These are phyloP conservation scores for Funneliformis caledonium DNA, from an alignment of 371 early-diverging fungal genomes.

Conservation along the genomic window DNA sequence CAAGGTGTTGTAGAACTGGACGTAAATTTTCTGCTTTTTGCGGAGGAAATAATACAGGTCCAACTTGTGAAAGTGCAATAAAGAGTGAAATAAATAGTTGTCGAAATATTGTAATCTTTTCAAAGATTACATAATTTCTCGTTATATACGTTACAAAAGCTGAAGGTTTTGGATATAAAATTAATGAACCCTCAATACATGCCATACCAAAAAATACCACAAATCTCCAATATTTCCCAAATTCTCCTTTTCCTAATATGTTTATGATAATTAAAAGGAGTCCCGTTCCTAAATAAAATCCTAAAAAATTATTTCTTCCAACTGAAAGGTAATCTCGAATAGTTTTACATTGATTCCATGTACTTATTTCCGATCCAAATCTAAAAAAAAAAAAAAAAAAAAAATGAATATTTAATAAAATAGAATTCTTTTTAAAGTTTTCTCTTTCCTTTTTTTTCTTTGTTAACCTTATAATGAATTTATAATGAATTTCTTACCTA, in stretches of 20 bases:
- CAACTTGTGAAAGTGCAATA: conserved; percentile 64
- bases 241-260: conserved; percentile 58
- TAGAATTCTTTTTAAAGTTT: background rate
- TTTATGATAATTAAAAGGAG: conserved; percentile 54
- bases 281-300: conserved; percentile 57
- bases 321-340: conserved; percentile 50
- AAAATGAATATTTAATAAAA: background rate
- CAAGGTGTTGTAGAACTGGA: background rate
- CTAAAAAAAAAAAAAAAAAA: conserved; percentile 40
- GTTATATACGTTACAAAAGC: conserved; percentile 39
- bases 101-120: conserved; percentile 59
- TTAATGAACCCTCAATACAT: conserved; percentile 53
- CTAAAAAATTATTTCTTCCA: conserved; percentile 45
- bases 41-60: conserved; percentile 51
- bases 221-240: conserved; percentile 67
- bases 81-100: conserved; percentile 59
- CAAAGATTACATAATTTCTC: conserved; percentile 53
- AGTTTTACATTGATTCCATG: conserved; percentile 55
- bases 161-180: conserved; percentile 47
- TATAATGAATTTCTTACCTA: conserved; percentile 26
- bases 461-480: too few relatives aligned
- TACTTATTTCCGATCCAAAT: conserved; percentile 50
- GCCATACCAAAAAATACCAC: conserved; percentile 54
- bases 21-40: conserved; percentile 4
- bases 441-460: background rate